Percentiles rank a stretch among this genome's conserved stretches.
phyloP scores from a whole-genome alignment of 352 stramenopile species.

The Phytophthora pluvialis region DNA sequence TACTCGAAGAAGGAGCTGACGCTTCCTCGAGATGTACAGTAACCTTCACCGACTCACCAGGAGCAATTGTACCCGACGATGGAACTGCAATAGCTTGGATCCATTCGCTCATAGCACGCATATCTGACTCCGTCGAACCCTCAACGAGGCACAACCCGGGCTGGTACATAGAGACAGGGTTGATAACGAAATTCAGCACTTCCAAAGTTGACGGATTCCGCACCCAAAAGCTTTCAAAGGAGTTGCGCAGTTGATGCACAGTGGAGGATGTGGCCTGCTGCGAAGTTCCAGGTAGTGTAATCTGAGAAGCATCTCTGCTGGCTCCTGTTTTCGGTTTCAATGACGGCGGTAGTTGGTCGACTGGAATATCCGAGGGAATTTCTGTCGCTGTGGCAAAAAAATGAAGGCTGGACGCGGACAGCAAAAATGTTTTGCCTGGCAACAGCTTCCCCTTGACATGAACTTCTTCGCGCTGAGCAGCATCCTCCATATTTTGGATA shows the following conservation, averaged over 20 bases:
- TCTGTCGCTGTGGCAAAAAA: conserved; percentile 79
- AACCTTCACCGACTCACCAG: conserved; percentile 81
- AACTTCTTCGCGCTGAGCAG: conserved; percentile 72
- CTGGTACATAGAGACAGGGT: conserved; percentile 68
- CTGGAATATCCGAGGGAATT: conserved; percentile 54
- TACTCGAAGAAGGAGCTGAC: conserved; percentile 25
- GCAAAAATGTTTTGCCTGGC: conserved; percentile 80
- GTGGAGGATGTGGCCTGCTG: conserved; percentile 33
- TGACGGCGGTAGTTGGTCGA: conserved; percentile 47
- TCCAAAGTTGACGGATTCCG: conserved; percentile 74
- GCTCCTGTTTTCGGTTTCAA: conserved; percentile 51
- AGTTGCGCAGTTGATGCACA: conserved; percentile 73
- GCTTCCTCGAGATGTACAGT: conserved; percentile 81
- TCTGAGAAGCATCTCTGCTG: conserved; percentile 42
- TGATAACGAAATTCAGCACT: conserved; percentile 78
- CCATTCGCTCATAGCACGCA: conserved; percentile 80
- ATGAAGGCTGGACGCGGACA: conserved; percentile 81
- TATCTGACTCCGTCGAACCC: conserved; percentile 55
- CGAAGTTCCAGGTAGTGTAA: conserved; percentile 27
- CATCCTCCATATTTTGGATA: conserved; percentile 66
- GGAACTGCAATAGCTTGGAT: conserved; percentile 78
- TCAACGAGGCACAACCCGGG: conserved; percentile 72
- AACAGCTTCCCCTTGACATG: conserved; percentile 76
- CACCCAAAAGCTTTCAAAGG: conserved; percentile 81
- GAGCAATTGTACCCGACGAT: conserved; percentile 71